Percentiles rank a stretch among this genome's conserved stretches.
Conservation (phyloP, 1,284 basidiomycete genomes). For the Schizophyllum amplum region DNA sequence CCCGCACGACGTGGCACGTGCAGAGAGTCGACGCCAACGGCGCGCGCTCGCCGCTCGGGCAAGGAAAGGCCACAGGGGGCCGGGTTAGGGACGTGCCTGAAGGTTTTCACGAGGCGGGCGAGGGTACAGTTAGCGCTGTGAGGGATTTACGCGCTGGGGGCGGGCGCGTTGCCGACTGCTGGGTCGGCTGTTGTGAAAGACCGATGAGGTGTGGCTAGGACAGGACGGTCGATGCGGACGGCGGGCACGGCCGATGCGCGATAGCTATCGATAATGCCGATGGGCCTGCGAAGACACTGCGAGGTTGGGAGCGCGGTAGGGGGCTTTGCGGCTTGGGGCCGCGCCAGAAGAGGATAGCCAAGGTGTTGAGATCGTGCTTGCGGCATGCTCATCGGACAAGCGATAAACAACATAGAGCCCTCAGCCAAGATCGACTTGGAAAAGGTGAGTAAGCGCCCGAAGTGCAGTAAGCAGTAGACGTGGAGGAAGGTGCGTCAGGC, state of each 20-base stretch:
- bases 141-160: background rate
- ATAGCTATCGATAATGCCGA: background rate
- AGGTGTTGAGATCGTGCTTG: background rate
- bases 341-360: background rate
- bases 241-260: background rate
- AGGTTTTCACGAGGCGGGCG: background rate
- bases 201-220: background rate
- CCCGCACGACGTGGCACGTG: background rate
- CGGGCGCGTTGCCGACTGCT: background rate
- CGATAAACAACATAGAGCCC: no score
- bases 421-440: background rate
- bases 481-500: background rate
- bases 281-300: background rate
- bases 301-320: no score
- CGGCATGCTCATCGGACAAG: background rate
- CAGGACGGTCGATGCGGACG: background rate
- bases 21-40: no score
- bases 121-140: background rate
- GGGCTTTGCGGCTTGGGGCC: no score
- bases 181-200: background rate
- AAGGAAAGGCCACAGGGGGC: background rate
- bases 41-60: no score
- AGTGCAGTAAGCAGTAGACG: background rate
- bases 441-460: background rate
- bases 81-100: background rate